Base-by-base conservation (phyloP, 257 asterid species). In the Forsythia viridissima region DNA sequence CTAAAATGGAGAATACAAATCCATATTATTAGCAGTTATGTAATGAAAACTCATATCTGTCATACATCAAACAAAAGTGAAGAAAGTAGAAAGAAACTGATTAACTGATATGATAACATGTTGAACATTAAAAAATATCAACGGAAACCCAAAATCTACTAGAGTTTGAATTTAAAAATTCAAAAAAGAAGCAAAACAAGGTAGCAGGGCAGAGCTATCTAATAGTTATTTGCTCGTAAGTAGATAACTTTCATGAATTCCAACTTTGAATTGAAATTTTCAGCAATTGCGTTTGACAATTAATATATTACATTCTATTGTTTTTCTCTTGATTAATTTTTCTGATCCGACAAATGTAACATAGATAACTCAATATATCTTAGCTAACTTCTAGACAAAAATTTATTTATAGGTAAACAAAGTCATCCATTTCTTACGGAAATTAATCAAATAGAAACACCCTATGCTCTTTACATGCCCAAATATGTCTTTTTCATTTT, bases 31-130 rank as follows among this genome's bases (percentile, higher is more conserved):
- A 69, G 24, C 41, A 71, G 3, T 4, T 52, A 16, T 16, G 3
- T 52, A 46, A 65, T 63, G 43, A 67, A 46, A 77, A 59, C 70
- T 34, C 12, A n/a, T 18, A 41, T 39, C 65, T 7, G 30, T 51
- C 55, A 52, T 66, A 8, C 68, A 76, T 46, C 61, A 74, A 44
- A 76, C 21, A 72, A 36, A 72, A 63, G 38, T 9, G 59, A 13
- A 48, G 38, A 73, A 18, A 46, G 20, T 24, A 21, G 73, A 75
- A 57, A 46, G 52, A 46, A 40, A 44, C 5, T 65, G 10, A 24
- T 24, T 34, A 6, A 40, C 6, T 4, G 37, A 10, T 10, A 40
- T 34, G 6, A 73, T 9, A 61, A 24, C 5, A 10, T 21, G 13
- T 24, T 20, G 69, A 61, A 61, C 39, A 61, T 3, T 24, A 5